A percentile compares a stretch with the other conserved stretches of the same genome.
Evolutionary conservation across 345 rosid species (phyloP).

Genomic region (Sisymbrium irio): DNA sequence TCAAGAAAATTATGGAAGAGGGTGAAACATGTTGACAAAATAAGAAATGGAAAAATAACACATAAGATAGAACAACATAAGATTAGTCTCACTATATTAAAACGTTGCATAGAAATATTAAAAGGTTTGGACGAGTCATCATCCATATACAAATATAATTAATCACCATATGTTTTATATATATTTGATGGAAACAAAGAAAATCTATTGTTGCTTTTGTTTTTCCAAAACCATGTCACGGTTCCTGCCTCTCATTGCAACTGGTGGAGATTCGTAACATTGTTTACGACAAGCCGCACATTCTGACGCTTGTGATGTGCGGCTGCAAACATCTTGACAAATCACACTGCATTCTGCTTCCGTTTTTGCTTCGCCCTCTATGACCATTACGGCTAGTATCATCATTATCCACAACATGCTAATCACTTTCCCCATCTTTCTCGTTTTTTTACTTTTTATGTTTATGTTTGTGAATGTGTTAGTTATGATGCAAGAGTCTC

Average conservation of each 20-base stretch:
- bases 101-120: neutral
- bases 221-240: neutral
- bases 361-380: constrained; percentile 19
- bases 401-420: constrained; percentile 12
- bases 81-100: neutral
- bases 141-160: neutral
- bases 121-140: neutral
- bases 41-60: neutral
- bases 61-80: neutral
- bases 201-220: neutral
- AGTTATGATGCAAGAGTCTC: neutral
- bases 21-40: neutral
- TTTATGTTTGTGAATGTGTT: constrained; percentile 6
- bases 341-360: constrained; percentile 16
- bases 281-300: constrained; percentile 13
- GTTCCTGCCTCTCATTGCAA: neutral
- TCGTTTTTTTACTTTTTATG: neutral
- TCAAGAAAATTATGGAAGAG: neutral
- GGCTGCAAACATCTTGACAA: constrained; percentile 1
- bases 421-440: neutral
- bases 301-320: constrained; percentile 10
- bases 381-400: neutral
- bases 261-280: constrained; percentile 19
- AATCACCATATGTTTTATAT: neutral
- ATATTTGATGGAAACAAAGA: neutral